A percentile compares a stretch with the other conserved stretches of the same genome.
Evolutionary conservation across 2,329 filamentous ascomycete genomes (phyloP).

Genomic region (Fusarium sp.): DNA sequence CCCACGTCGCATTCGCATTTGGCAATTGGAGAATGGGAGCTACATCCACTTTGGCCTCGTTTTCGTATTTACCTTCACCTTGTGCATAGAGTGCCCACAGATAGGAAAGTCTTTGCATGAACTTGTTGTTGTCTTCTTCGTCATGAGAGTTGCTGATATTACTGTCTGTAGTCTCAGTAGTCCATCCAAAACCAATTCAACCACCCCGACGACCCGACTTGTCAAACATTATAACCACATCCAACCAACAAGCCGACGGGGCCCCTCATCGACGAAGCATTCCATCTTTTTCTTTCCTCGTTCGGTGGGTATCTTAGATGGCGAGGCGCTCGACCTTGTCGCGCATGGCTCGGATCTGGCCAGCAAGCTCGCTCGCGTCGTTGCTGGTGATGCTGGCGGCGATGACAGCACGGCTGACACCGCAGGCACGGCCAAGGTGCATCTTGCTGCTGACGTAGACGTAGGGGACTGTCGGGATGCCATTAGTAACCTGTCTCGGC

Average conservation of each 20-base stretch:
- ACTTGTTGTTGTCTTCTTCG: conserved; percentile 11
- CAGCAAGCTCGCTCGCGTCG: conserved; percentile 85
- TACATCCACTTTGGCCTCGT: conserved; percentile 35
- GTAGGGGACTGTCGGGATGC: conserved; percentile 54
- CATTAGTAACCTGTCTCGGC: conserved; percentile 22
- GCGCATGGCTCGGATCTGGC: conserved; percentile 87
- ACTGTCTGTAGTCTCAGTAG: conserved; percentile 26
- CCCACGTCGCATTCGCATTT: conserved; percentile 39
- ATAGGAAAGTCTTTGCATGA: not conserved
- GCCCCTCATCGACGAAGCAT: conserved; percentile 23
- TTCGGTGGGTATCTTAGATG: conserved; percentile 67
- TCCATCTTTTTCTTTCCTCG: conserved; percentile 33
- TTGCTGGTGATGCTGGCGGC: conserved; percentile 89
- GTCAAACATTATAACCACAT: conserved; percentile 27
- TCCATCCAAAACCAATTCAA: conserved; percentile 33
- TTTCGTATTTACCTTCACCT: conserved; percentile 27
- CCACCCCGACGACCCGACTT: conserved; percentile 13
- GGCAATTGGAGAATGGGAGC: not conserved
- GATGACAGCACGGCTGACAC: conserved; percentile 88
- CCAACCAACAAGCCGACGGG: conserved; percentile 8
- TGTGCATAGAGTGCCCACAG: not conserved
- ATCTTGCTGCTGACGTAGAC: conserved; percentile 80
- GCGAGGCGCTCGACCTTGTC: conserved; percentile 95
- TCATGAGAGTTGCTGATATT: conserved; percentile 39
- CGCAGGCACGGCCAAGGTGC: conserved; percentile 85